These are phyloP conservation scores for Auricularia heimuer DNA, from an alignment of 768 basidiomycete species.

Conservation along the genomic window DNA sequence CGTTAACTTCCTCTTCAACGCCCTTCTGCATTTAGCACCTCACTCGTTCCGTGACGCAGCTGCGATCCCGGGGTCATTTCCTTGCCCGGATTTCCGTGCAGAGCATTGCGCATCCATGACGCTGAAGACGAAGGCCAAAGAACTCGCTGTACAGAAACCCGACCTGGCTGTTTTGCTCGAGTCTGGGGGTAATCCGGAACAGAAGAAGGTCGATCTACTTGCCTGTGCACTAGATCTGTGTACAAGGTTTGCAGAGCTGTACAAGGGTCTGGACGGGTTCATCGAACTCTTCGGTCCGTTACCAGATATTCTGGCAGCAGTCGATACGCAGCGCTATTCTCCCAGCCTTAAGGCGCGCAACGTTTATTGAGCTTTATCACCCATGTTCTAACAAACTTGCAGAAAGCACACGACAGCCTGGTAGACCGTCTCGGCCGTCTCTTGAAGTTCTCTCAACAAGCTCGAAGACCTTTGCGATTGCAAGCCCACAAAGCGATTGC, in stretches of 20 bases:
- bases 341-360: slow-evolving; percentile 44
- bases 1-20: slow-evolving; percentile 67
- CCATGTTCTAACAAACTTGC: not conserved
- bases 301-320: slow-evolving; percentile 40
- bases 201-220: slow-evolving; percentile 66
- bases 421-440: slow-evolving; percentile 47
- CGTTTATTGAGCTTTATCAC: too few species aligned
- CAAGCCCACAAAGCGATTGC: slow-evolving; percentile 96
- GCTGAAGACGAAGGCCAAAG: slow-evolving; percentile 33
- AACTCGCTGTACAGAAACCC: slow-evolving; percentile 33
- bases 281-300: slow-evolving; percentile 77
- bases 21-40: slow-evolving; percentile 66
- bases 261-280: slow-evolving; percentile 72
- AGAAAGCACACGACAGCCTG: slow-evolving; percentile 36
- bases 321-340: slow-evolving; percentile 36
- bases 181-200: slow-evolving; percentile 32
- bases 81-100: slow-evolving; percentile 58
- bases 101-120: slow-evolving; percentile 33
- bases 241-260: slow-evolving; percentile 60
- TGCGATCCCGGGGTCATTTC: slow-evolving; percentile 59
- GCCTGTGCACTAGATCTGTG: slow-evolving; percentile 53
- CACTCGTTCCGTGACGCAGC: slow-evolving; percentile 35
- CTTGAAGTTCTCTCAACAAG: slow-evolving; percentile 61
- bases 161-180: slow-evolving; percentile 37
- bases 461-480: slow-evolving; percentile 68